Base-by-base conservation (phyloP, 1,284 basidiomycete genomes). In the Xerocomus nothofagi region DNA sequence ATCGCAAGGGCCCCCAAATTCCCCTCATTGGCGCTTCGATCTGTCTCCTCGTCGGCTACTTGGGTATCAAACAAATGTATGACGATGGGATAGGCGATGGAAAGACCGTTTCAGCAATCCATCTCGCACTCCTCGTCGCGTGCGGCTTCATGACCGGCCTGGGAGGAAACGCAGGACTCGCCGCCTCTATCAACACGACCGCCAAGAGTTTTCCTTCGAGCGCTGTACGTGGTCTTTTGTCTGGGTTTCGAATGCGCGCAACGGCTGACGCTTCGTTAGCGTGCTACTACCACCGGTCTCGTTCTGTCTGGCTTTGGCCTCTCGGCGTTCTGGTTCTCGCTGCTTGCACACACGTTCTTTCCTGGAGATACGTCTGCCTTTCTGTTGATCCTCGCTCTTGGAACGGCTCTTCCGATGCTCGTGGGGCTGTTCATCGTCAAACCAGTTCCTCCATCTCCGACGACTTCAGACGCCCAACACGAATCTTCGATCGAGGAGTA, bases 221-320 rank as follows among this genome's bases (percentile, higher is more conserved):
- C 30, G 65, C 70, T 27, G 80, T 82, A 54, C 51, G 77, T 69
- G 14, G 29, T 24, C 18, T 43, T 18, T 39, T 23, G 12, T 39
- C 21, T 34, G 24, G 10, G 4, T 41, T 34, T 17, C 2, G 7
- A 44, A 12, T 30, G 40, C 38, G 24, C 7, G 3, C 11, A 4
- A 3, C 23, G 42, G 23, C 47, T 41, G 42, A n/a, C n/a, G n/a
- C n/a, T 43, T 38, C 17, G 42, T n/a, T 45, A 84, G 84, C 75
- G 89, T 31, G 89, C 84, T 2, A 81, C 84, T 0, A 80, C 84
- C 1, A 88, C 86, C 2, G 85, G 84, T 3, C 64, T 88, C 14
- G 88, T 92, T 18, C 71, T 91, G 15, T 88, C 88, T 0, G 91
- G 88, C n/a, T 91, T 91, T 52, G 91, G 91, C 0, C 75, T 93